Evolutionary conservation across 768 basidiomycete species (phyloP).

Genomic region (Suillus subaureus): DNA sequence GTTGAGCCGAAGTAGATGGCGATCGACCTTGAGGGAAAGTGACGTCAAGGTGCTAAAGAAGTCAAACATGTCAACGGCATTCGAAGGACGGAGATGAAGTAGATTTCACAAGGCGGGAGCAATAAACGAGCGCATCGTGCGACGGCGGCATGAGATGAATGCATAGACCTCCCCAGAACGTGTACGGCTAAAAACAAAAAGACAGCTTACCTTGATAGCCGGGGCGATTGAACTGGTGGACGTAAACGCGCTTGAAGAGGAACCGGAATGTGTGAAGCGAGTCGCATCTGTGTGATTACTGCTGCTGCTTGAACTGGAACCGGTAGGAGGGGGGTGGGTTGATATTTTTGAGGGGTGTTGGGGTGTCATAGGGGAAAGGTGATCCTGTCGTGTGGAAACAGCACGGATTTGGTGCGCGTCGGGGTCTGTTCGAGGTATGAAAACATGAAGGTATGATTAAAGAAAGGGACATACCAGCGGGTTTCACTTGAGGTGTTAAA

Average conservation of each 20-base stretch:
- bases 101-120: not conserved
- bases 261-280: constrained; percentile 24
- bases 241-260: constrained; percentile 20
- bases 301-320: constrained; percentile 26
- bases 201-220: constrained; percentile 27
- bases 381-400: constrained; percentile 17
- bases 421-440: constrained; percentile 10
- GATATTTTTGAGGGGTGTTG: constrained; percentile 19
- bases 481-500: not conserved
- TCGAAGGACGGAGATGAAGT: constrained; percentile 5
- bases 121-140: not conserved
- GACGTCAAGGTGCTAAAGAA: constrained; percentile 34
- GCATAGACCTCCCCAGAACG: not conserved
- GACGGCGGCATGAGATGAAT: too few species aligned
- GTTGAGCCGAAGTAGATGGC: constrained; percentile 7
- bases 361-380: not conserved
- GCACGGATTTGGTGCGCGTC: constrained; percentile 15
- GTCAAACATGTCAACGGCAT: constrained; percentile 10
- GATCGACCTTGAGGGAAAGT: constrained; percentile 16
- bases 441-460: not conserved
- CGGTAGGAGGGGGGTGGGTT: constrained; percentile 18
- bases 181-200: constrained; percentile 14
- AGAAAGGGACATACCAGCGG: constrained; percentile 20
- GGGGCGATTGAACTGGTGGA: constrained; percentile 27
- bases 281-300: constrained; percentile 30